These are phyloP conservation scores for Phlebiopsis gigantea DNA, from an alignment of 768 basidiomycete genomes.

Conservation along the genomic window DNA sequence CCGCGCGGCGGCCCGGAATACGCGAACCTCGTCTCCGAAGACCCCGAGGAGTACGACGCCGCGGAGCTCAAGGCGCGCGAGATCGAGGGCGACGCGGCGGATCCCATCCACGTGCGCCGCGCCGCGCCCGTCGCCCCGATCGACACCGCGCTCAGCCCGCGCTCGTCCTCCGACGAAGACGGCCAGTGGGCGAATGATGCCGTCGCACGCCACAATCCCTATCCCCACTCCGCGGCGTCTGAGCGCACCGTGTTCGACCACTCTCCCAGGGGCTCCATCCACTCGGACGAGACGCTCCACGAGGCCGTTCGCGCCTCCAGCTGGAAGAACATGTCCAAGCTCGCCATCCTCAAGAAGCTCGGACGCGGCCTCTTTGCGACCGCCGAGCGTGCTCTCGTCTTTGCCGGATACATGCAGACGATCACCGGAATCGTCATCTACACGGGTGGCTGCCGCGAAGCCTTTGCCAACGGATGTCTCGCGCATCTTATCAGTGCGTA, in stretches of 20 bases:
- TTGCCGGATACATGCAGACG: conserved; percentile 64
- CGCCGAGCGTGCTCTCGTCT: conserved; percentile 58
- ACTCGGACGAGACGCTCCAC: conserved; percentile 56
- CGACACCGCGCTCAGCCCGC: conserved; percentile 16
- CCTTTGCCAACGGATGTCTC: conserved; percentile 75
- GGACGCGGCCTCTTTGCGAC: conserved; percentile 45
- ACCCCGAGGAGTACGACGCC: conserved; percentile 49
- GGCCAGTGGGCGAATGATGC: conserved; percentile 53
- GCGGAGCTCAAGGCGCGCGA: conserved; percentile 33
- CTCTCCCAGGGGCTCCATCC: conserved; percentile 35
- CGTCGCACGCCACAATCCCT: conserved; percentile 33
- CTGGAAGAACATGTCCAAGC: conserved; percentile 12
- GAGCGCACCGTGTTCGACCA: conserved; percentile 51
- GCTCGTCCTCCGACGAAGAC: conserved; percentile 30
- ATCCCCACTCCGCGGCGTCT: conserved; percentile 41
- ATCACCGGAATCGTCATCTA: conserved; percentile 75
- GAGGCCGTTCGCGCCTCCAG: conserved; percentile 22
- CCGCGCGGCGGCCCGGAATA: conserved; percentile 42
- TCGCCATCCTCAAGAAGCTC: conserved; percentile 33
- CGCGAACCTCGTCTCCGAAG: conserved; percentile 48
- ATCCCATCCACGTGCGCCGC: conserved; percentile 15
- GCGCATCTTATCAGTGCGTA: conserved; percentile 85
- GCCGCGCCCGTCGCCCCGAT: conserved; percentile 21
- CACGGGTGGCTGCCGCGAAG: conserved; percentile 79
- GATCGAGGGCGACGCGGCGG: conserved; percentile 12